These are phyloP conservation scores for Lomentospora prolificans DNA, from an alignment of 2,329 filamentous ascomycete genomes.

Conservation along the genomic window DNA sequence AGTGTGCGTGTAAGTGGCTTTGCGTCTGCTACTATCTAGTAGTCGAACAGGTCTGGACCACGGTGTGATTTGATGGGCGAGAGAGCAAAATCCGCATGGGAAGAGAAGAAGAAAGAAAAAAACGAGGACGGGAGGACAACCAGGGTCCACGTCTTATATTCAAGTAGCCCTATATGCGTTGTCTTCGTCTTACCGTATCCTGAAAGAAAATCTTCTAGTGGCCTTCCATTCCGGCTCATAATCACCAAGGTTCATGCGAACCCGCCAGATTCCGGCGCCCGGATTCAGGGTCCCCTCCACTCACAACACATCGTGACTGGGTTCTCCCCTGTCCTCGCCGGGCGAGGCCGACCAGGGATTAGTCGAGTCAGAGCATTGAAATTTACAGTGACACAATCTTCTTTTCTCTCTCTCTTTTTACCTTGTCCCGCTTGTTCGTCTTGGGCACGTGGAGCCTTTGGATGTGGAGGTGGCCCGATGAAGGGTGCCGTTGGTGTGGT, in stretches of 20 bases:
- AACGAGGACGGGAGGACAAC: neutral
- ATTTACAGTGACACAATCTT: neutral
- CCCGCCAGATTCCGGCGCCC: neutral
- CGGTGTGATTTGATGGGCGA: constrained; percentile 2
- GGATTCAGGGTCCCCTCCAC: neutral
- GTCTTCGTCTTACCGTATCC: neutral
- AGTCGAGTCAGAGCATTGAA: neutral
- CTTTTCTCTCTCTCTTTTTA: neutral
- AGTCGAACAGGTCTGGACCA: too few species aligned
- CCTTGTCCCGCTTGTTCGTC: neutral
- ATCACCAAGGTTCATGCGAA: neutral
- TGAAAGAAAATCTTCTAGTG: neutral
- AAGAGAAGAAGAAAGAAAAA: neutral
- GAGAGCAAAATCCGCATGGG: neutral
- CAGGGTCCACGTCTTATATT: neutral
- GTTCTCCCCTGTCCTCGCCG: neutral
- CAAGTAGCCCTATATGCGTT: neutral
- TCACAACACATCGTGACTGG: neutral
- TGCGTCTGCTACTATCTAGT: too few species aligned
- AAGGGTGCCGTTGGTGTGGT: neutral
- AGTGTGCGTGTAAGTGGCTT: too few species aligned
- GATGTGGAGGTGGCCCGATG: neutral
- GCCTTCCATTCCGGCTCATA: neutral
- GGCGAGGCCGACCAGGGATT: neutral
- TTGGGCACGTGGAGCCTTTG: neutral